phyloP scores from a whole-genome alignment of 1,139 yeast species.

The Geotrichum citri-aurantii region DNA sequence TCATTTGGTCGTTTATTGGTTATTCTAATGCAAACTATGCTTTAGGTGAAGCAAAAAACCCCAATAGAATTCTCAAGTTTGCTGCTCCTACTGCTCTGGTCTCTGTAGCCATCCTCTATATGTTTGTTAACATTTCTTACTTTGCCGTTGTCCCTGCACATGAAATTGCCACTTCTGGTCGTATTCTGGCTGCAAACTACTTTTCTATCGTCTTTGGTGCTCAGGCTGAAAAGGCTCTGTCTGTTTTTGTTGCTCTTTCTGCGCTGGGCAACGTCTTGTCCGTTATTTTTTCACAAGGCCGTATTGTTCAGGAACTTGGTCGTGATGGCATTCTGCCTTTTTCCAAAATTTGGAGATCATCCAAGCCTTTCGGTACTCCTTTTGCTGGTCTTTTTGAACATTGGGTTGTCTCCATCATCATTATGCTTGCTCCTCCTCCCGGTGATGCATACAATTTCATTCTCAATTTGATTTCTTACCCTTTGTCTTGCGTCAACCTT shows the following conservation, averaged over 20 bases:
- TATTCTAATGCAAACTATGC: conserved; percentile 69
- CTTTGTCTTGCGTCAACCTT: conserved; percentile 64
- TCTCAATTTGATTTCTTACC: conserved; percentile 68
- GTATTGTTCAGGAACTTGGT: conserved; percentile 71
- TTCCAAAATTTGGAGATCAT: conserved; percentile 50
- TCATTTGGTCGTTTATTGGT: conserved; percentile 64
- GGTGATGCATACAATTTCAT: conserved; percentile 78
- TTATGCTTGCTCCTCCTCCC: conserved; percentile 63
- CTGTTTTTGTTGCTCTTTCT: conserved; percentile 68
- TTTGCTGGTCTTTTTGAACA: conserved; percentile 52
- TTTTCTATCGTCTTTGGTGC: conserved; percentile 70
- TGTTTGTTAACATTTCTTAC: conserved; percentile 65
- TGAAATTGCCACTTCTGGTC: conserved; percentile 55
- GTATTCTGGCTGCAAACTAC: conserved; percentile 67
- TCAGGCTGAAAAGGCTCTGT: conserved; percentile 56
- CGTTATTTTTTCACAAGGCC: conserved; percentile 71
- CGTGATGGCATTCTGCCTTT: conserved; percentile 68
- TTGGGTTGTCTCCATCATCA: conserved; percentile 47
- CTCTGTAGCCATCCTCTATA: conserved; percentile 54
- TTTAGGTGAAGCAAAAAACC: conserved; percentile 68
- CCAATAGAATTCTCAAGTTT: conserved; percentile 57
- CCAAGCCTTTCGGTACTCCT: conserved; percentile 51
- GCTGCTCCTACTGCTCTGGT: conserved; percentile 70
- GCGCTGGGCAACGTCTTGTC: conserved; percentile 75
- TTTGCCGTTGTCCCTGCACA: conserved; percentile 70